A percentile compares a stretch with the other conserved stretches of the same genome.
Conservation (phyloP, 176 grass and related monocot species). For the Carex cristatella region DNA sequence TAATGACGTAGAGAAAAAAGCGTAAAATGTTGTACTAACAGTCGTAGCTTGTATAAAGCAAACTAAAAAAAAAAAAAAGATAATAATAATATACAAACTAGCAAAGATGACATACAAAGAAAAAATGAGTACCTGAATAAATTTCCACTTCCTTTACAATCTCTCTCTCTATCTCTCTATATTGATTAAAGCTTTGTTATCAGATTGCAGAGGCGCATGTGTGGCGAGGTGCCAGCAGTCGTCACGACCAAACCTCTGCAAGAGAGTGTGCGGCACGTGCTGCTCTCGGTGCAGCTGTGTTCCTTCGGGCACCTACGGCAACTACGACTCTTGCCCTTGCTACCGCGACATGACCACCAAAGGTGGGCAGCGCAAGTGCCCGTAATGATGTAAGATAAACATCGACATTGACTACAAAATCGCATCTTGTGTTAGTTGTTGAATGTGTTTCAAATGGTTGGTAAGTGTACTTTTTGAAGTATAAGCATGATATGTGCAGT, state of each 20-base stretch:
- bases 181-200: neutral
- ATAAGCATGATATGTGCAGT: neutral
- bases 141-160: no score
- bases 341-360: slow-evolving; percentile 32
- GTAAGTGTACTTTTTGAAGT: neutral
- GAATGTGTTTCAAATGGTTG: neutral
- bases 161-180: no score
- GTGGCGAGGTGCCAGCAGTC: slow-evolving; percentile 22
- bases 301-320: slow-evolving; percentile 32
- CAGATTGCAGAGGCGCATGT: slow-evolving; percentile 33
- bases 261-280: slow-evolving; percentile 38
- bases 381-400: slow-evolving; percentile 1
- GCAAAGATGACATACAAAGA: neutral
- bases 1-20: neutral
- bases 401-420: neutral
- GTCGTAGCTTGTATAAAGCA: neutral
- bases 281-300: slow-evolving; percentile 45
- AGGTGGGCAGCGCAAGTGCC: slow-evolving; percentile 33
- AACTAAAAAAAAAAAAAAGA: neutral
- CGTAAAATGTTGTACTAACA: neutral
- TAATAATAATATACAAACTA: neutral
- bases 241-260: slow-evolving; percentile 40
- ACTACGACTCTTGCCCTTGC: slow-evolving; percentile 33
- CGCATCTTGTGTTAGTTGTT: neutral
- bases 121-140: no score